Conservation (phyloP, 2,329 filamentous ascomycete genomes). For the Fusarium virguliforme region DNA sequence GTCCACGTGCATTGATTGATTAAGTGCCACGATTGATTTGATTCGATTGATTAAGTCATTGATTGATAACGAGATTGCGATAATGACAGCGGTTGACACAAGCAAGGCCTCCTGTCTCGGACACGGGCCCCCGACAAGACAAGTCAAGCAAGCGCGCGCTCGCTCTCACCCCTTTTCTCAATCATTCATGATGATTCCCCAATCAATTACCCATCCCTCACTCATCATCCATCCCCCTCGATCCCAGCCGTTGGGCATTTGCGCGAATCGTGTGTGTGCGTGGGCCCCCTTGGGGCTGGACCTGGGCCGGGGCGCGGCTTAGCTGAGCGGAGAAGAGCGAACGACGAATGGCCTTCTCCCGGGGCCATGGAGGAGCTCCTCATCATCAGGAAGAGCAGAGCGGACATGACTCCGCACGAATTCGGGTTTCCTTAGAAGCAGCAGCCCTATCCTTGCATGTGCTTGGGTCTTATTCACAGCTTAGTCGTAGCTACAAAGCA, state of each 20-base stretch:
- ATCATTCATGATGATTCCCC: constrained; percentile 20
- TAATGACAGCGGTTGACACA: not conserved
- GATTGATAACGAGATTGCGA: constrained; percentile 44
- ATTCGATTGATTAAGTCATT: constrained; percentile 33
- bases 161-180: constrained; percentile 18
- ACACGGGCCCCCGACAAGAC: constrained; percentile 4
- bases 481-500: constrained; percentile 9
- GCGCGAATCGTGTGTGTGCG: constrained; percentile 8
- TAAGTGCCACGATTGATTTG: constrained; percentile 39
- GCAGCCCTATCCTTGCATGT: constrained; percentile 8
- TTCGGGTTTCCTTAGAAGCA: constrained; percentile 27
- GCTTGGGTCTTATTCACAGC: constrained; percentile 5
- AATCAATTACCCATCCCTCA: constrained; percentile 26
- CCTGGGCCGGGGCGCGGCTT: not conserved
- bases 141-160: constrained; percentile 4
- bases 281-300: constrained; percentile 14
- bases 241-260: constrained; percentile 20
- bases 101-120: constrained; percentile 27
- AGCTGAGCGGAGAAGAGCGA: constrained; percentile 17
- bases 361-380: constrained; percentile 12
- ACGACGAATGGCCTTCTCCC: constrained; percentile 10
- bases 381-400: not conserved
- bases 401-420: constrained; percentile 28
- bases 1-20: constrained; percentile 41
- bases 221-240: constrained; percentile 9